These are phyloP conservation scores for Lodderomyces oxycetoniae DNA, from an alignment of 1,139 yeast species.

Conservation along the genomic window DNA sequence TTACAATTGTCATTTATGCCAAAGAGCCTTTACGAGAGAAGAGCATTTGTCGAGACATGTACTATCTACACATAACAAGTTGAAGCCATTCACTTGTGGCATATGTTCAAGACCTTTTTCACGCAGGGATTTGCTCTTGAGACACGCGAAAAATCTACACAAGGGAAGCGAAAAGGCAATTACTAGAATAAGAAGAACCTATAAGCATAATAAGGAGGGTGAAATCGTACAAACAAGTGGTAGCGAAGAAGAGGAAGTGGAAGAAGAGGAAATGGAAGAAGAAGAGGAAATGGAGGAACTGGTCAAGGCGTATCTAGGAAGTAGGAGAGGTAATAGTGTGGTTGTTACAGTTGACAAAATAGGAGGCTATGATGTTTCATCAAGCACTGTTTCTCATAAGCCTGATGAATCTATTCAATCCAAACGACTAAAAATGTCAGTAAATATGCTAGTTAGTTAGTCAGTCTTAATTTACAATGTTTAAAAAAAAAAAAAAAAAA, in stretches of 20 bases:
- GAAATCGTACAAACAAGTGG: constrained; percentile 1
- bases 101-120: constrained; percentile 95
- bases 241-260: constrained; percentile 4
- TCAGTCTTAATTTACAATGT: neutral
- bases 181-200: constrained; percentile 41
- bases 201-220: constrained; percentile 18
- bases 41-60: constrained; percentile 46
- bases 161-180: constrained; percentile 55
- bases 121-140: constrained; percentile 77
- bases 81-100: constrained; percentile 69
- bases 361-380: neutral
- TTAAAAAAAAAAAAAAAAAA: neutral
- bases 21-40: constrained; percentile 45
- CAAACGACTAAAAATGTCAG: constrained; percentile 41
- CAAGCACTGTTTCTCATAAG: neutral
- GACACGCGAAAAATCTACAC: constrained; percentile 94
- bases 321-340: too few species aligned
- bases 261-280: neutral
- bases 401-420: constrained; percentile 28
- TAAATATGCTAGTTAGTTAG: constrained; percentile 43
- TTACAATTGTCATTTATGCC: constrained; percentile 40
- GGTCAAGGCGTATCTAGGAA: too few species aligned
- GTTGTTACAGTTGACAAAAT: too few species aligned
- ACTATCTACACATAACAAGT: constrained; percentile 42
- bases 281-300: neutral